A percentile compares a stretch with the other conserved stretches of the same genome.
Evolutionary conservation across 495 filamentous ascomycete genomes (phyloP).

Genomic region (Daldinia loculata): DNA sequence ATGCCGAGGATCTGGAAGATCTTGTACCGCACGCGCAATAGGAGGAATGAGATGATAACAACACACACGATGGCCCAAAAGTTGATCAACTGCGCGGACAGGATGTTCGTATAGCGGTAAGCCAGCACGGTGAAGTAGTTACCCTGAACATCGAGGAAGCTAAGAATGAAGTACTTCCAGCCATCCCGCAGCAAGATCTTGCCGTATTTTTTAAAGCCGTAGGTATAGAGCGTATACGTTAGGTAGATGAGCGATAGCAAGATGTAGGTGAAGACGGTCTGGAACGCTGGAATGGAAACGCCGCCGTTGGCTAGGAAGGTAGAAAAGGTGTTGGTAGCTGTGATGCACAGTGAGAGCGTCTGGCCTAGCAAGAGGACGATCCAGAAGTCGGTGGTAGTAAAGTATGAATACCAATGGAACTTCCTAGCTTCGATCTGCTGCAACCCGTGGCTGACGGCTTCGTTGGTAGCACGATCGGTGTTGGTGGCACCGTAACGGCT

Average conservation of each 20-base stretch:
- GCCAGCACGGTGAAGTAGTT: slow-evolving; percentile 98
- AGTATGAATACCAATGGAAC: slow-evolving; percentile 77
- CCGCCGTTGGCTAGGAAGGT: slow-evolving; percentile 70
- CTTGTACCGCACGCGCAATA: slow-evolving; percentile 90
- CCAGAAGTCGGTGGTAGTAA: slow-evolving; percentile 88
- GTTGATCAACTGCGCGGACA: slow-evolving; percentile 94
- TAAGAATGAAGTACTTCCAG: slow-evolving; percentile 94
- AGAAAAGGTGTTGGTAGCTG: slow-evolving; percentile 87
- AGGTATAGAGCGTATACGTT: slow-evolving; percentile 79
- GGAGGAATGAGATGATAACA: slow-evolving; percentile 80
- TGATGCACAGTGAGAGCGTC: slow-evolving; percentile 86
- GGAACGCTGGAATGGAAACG: slow-evolving; percentile 94
- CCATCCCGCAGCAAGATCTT: slow-evolving; percentile 71
- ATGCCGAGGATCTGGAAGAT: slow-evolving; percentile 84
- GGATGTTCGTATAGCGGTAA: slow-evolving; percentile 89
- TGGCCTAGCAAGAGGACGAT: slow-evolving; percentile 84
- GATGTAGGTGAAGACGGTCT: slow-evolving; percentile 93
- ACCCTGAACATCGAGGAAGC: slow-evolving; percentile 92
- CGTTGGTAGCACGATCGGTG: slow-evolving; percentile 26
- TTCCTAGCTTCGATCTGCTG: slow-evolving; percentile 58
- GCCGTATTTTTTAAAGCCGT: slow-evolving; percentile 77
- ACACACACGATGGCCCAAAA: slow-evolving; percentile 99
- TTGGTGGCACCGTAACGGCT: slow-evolving; percentile 2
- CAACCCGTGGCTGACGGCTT: slow-evolving; percentile 49
- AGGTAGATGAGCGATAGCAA: slow-evolving; percentile 86